Conservation (phyloP, 352 stramenopile genomes). For the Phytopythium ostracodes region DNA sequence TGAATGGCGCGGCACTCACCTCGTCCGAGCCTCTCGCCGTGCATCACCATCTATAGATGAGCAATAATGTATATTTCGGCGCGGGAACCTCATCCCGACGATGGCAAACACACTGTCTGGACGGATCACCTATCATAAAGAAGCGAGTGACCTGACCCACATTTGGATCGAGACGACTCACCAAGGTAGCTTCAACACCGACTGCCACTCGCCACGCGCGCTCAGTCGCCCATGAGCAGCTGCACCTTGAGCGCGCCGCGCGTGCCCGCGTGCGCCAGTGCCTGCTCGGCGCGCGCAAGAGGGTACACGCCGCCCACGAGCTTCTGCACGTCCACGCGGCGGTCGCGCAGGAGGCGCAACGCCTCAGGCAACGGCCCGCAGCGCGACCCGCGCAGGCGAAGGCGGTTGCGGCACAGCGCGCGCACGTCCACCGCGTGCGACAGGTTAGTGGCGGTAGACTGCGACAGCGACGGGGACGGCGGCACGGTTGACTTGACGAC, state of each 20-base stretch:
- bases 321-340: slow-evolving; percentile 57
- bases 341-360: slow-evolving; percentile 40
- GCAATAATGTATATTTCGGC: not conserved
- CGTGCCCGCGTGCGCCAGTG: slow-evolving; percentile 41
- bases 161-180: not conserved
- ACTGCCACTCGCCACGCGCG: too few relatives aligned
- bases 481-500: slow-evolving; percentile 48
- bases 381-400: slow-evolving; percentile 55
- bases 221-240: slow-evolving; percentile 27
- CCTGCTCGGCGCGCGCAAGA: slow-evolving; percentile 37
- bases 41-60: not conserved
- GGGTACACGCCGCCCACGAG: slow-evolving; percentile 63
- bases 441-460: slow-evolving; percentile 21
- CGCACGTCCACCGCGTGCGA: slow-evolving; percentile 24
- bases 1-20: not conserved
- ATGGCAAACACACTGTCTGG: slow-evolving; percentile 1
- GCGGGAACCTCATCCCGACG: not conserved
- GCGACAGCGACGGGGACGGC: not conserved
- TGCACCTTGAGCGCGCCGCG: slow-evolving; percentile 64
- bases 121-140: slow-evolving; percentile 1
- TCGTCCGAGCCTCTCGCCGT: not conserved
- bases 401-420: slow-evolving; percentile 33
- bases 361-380: slow-evolving; percentile 63
- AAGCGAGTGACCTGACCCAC: not conserved
- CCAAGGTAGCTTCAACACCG: not conserved